Evolutionary conservation across 495 filamentous ascomycete species (phyloP).

Genomic region (Daldinia childiae): DNA sequence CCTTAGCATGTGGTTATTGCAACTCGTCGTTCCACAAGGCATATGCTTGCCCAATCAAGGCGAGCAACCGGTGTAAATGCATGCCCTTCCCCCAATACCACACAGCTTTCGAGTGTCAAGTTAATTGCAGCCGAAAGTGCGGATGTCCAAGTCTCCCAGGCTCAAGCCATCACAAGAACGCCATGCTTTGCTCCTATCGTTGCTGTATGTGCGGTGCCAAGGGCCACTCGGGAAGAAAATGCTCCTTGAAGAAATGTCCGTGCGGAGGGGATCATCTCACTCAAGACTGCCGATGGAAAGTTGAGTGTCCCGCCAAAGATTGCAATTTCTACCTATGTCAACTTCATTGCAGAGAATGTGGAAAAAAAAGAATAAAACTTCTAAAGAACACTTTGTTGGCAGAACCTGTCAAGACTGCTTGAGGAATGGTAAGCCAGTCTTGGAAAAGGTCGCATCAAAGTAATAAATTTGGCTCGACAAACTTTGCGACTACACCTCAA

Average conservation of each 20-base stretch:
- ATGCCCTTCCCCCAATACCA: conserved; percentile 51
- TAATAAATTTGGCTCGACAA: not conserved
- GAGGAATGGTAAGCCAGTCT: conserved; percentile 34
- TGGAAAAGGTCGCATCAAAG: not conserved
- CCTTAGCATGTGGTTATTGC: conserved; percentile 47
- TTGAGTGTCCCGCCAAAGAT: conserved; percentile 44
- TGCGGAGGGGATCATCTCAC: conserved; percentile 52
- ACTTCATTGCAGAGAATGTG: conserved; percentile 51
- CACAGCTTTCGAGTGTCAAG: conserved; percentile 40
- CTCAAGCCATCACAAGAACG: conserved; percentile 44
- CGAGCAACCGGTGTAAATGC: conserved; percentile 52
- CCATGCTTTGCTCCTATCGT: conserved; percentile 49
- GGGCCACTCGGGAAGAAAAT: conserved; percentile 50
- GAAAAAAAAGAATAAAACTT: conserved; percentile 42
- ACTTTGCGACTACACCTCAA: not conserved
- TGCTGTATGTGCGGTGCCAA: conserved; percentile 55
- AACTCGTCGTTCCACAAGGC: conserved; percentile 41
- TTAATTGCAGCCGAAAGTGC: conserved; percentile 48
- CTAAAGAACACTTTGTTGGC: conserved; percentile 41
- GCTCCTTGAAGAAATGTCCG: conserved; percentile 43
- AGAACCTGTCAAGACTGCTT: conserved; percentile 47
- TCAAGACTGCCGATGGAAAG: conserved; percentile 53
- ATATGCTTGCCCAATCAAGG: conserved; percentile 43
- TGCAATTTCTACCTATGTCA: conserved; percentile 49
- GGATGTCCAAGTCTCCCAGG: conserved; percentile 39